Evolutionary conservation across 441 rosid species (phyloP).

Genomic region (Populus hybrid): DNA sequence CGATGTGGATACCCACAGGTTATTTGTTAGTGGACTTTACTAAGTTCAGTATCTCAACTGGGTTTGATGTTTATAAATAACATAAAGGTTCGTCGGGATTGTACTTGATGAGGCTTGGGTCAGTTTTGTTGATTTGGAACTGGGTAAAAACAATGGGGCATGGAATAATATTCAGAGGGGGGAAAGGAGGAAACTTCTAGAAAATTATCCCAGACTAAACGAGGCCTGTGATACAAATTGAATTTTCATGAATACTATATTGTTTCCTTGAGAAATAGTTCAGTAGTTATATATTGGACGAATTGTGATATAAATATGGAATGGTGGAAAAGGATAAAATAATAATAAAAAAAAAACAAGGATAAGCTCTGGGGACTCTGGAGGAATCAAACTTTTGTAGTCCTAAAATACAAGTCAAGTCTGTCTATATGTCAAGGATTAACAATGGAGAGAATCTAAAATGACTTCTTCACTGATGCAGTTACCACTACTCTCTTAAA

Average conservation of each 20-base stretch:
- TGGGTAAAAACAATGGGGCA: neutral
- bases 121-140: neutral
- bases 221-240: neutral
- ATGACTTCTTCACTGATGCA: slow-evolving; percentile 37
- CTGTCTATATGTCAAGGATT: neutral
- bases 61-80: neutral
- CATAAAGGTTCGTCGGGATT: neutral
- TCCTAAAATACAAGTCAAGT: neutral
- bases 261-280: neutral
- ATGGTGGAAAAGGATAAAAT: neutral
- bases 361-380: neutral
- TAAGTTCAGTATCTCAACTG: neutral
- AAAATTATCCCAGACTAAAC: neutral
- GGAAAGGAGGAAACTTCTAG: neutral
- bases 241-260: neutral
- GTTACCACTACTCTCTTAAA: slow-evolving; percentile 84
- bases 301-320: neutral
- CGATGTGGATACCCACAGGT: neutral
- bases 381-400: slow-evolving; percentile 1
- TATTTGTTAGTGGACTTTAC: neutral
- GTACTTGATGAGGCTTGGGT: neutral
- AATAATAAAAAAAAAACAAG: no score
- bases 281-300: neutral
- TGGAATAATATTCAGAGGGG: neutral
- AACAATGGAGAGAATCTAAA: neutral